Conservation (phyloP, 352 stramenopile genomes). For the Pythium vanterpoolii region DNA sequence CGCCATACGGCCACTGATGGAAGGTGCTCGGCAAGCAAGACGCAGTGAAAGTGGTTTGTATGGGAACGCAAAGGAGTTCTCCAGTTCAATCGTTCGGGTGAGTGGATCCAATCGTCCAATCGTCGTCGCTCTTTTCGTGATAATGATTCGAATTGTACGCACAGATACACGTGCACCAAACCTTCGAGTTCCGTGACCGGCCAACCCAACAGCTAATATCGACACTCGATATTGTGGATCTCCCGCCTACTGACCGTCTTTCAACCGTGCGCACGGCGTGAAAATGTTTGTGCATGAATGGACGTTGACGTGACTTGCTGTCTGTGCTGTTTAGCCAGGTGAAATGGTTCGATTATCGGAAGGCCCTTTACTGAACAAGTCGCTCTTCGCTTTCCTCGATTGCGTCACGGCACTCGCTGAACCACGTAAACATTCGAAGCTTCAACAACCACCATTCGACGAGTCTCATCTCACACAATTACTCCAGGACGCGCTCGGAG, state of each 20-base stretch:
- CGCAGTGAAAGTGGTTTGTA: conserved; percentile 32
- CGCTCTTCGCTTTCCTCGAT: conserved; percentile 41
- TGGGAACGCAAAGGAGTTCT: conserved; percentile 46
- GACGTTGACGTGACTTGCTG: background rate
- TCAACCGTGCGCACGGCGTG: conserved; percentile 25
- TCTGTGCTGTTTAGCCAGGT: conserved; percentile 17
- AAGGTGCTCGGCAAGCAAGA: conserved; percentile 26
- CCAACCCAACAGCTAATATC: conserved; percentile 41
- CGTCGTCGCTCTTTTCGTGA: background rate
- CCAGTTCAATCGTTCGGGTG: conserved; percentile 43
- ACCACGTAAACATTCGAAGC: background rate
- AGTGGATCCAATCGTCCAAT: background rate
- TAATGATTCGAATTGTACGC: background rate
- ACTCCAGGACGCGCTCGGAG: conserved; percentile 45
- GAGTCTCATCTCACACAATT: conserved; percentile 37
- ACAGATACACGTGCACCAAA: conserved; percentile 43
- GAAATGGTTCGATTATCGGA: conserved; percentile 38
- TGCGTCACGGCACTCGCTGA: conserved; percentile 28
- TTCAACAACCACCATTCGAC: conserved; percentile 23
- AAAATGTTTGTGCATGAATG: conserved; percentile 6
- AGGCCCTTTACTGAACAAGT: conserved; percentile 53
- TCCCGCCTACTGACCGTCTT: conserved; percentile 50
- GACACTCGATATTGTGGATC: conserved; percentile 40
- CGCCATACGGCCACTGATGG: conserved; percentile 29
- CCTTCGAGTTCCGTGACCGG: conserved; percentile 30